These are phyloP conservation scores for Termitomyces sp. DNA, from an alignment of 768 basidiomycete species.

Conservation along the genomic window DNA sequence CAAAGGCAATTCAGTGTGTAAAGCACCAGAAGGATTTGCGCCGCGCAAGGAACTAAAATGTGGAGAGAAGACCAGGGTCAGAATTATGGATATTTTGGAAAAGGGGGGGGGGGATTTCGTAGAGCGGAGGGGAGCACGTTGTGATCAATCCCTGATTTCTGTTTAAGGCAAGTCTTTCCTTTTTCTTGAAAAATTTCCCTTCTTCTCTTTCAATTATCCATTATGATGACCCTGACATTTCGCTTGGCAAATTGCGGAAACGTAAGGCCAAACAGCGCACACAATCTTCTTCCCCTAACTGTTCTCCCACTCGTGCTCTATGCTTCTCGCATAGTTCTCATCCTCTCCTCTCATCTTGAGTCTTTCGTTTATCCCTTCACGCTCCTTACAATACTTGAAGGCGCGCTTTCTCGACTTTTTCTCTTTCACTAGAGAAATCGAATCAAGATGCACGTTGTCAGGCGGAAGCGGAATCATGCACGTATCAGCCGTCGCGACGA, in stretches of 20 bases:
- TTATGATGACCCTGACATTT: not conserved
- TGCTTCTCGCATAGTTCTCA: not conserved
- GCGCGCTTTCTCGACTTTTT: not conserved
- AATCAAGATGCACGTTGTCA: constrained; percentile 9
- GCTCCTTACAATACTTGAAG: constrained; percentile 11
- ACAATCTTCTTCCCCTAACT: not conserved
- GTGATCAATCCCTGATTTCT: constrained; percentile 3
- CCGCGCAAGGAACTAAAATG: not conserved
- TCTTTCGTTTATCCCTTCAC: constrained; percentile 9
- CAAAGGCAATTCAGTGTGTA: not conserved
- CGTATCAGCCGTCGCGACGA: constrained; percentile 1
- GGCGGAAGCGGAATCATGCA: constrained; percentile 4
- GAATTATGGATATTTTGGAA: not conserved
- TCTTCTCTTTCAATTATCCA: not conserved
- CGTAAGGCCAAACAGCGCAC: constrained; percentile 3
- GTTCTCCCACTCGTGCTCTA: not conserved
- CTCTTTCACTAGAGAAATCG: not conserved
- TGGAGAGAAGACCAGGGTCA: not conserved
- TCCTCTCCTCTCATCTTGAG: not conserved
- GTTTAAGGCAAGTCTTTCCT: not conserved
- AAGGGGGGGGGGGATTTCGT: not conserved
- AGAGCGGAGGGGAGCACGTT: constrained; percentile 8
- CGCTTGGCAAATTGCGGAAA: not conserved
- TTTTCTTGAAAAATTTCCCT: not conserved
- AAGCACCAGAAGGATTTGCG: not conserved